These are phyloP conservation scores for Scedosporium aurantiacum DNA, from an alignment of 2,329 filamentous ascomycete species.

Conservation along the genomic window DNA sequence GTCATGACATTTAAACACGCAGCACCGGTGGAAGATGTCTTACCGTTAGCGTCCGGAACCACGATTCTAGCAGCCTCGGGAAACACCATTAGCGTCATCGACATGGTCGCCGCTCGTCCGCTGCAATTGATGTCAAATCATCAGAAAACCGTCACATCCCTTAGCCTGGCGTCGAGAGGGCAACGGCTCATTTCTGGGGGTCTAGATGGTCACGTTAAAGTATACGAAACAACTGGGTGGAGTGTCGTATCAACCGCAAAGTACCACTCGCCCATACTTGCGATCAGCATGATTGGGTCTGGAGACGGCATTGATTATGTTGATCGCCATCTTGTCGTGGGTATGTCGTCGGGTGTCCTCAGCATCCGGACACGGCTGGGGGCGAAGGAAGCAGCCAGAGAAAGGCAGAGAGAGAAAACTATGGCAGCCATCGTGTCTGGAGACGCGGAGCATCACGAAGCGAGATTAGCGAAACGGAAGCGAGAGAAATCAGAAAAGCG, in stretches of 20 bases:
- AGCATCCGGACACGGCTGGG: slow-evolving; percentile 83
- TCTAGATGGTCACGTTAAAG: slow-evolving; percentile 91
- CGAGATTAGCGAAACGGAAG: slow-evolving; percentile 59
- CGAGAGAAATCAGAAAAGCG: slow-evolving; percentile 31
- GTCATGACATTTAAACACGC: slow-evolving; percentile 94
- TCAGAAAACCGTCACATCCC: slow-evolving; percentile 90
- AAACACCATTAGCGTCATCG: slow-evolving; percentile 80
- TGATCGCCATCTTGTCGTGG: slow-evolving; percentile 88
- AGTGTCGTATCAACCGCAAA: slow-evolving; percentile 93
- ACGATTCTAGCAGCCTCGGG: slow-evolving; percentile 76
- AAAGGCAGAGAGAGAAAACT: slow-evolving; percentile 67
- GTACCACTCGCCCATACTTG: slow-evolving; percentile 83
- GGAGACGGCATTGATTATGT: slow-evolving; percentile 37
- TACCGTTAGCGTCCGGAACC: slow-evolving; percentile 77
- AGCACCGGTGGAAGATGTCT: slow-evolving; percentile 78
- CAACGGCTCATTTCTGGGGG: slow-evolving; percentile 76
- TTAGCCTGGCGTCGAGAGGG: slow-evolving; percentile 71
- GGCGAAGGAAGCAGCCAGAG: slow-evolving; percentile 66
- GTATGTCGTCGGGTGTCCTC: slow-evolving; percentile 88
- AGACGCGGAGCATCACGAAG: slow-evolving; percentile 67
- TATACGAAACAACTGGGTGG: slow-evolving; percentile 90
- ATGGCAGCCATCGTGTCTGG: slow-evolving; percentile 75
- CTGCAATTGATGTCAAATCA: slow-evolving; percentile 83
- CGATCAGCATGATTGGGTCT: slow-evolving; percentile 58
- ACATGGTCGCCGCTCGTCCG: slow-evolving; percentile 83